These are phyloP conservation scores for Acanthamoeba lenticulata DNA, from an alignment of 208 protist species.

Conservation along the genomic window DNA sequence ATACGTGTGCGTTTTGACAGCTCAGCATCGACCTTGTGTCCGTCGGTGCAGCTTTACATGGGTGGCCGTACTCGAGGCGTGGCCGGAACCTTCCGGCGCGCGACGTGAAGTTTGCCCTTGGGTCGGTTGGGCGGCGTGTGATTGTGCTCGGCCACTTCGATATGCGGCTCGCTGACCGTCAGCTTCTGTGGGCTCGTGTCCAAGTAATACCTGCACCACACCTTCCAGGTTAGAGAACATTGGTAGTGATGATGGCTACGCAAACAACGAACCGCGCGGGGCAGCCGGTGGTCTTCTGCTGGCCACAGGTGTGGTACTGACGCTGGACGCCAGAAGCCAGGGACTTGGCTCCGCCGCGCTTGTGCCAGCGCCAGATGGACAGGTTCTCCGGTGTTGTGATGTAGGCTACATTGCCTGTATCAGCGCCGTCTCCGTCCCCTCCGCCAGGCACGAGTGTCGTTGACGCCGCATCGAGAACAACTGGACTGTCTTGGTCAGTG, in stretches of 20 bases:
- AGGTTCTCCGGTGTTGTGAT: neutral
- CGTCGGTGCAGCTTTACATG: neutral
- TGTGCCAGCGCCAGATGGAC: neutral
- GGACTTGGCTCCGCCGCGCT: neutral
- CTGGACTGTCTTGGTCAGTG: neutral
- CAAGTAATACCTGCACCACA: neutral
- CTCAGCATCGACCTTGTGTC: neutral
- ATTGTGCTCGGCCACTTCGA: neutral
- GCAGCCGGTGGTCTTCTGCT: conserved; percentile 16
- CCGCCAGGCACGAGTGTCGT: neutral
- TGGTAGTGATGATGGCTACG: too few species aligned
- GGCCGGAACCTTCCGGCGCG: neutral
- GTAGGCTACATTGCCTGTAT: too few species aligned
- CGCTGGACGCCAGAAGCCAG: neutral
- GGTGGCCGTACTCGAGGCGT: neutral
- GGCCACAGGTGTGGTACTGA: conserved; percentile 10
- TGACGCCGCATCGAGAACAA: too few species aligned
- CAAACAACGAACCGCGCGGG: neutral
- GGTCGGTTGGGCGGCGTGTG: neutral
- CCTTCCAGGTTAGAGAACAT: neutral
- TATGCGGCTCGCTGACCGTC: neutral
- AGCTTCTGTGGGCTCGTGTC: neutral
- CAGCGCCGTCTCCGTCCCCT: neutral
- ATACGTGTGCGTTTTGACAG: neutral
- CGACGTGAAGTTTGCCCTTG: neutral